Evolutionary conservation across 208 protist genomes (phyloP), one percentile per base, ranked within the genome.

Genomic region (Novymonas esmeraldas): DNA sequence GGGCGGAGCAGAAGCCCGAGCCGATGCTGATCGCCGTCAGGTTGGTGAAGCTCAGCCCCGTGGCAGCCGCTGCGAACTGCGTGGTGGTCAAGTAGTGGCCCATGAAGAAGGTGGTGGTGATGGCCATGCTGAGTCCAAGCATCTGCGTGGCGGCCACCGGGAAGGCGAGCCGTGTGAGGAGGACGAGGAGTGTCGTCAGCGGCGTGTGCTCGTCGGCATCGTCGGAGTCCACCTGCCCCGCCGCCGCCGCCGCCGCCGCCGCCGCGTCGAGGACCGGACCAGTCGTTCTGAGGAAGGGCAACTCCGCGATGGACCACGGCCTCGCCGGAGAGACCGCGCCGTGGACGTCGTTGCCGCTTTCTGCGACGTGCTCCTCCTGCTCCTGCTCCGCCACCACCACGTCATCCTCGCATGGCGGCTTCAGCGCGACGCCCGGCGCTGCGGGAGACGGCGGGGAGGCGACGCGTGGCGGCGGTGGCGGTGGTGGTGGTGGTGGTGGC

Each of bases 21-120:
- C 71, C 77, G n/a, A 82, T 76, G 44, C 62, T 82, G 42, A 82
- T 39, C 10, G 77, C 77, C 0, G 77, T 69, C 14, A 82, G 34
- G 28, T 66, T 82, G 2, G 63, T 79, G 64, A 82, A 82, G 46
- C 66, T 18, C 34, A 76, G 36, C 2, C 66, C 77, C 1, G 77
- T 82, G 0, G 77, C 55, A 13, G 63, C 66, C 11, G 77, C 70
- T 4, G 72, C 77, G 45, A 82, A 82, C 34, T 74, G 29, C 26
- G 46, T 62, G 2, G 55, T 70, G 49, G 49, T 50, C 6, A 82
- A 57, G 50, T 70, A 78, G 57, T 76, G 54, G 6, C 76, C 76
- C 58, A 64, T 67, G 52, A 73, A 71, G 20, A 78, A 46, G 11
- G 70, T 82, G 18, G 76, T 67, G 41, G 78, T 56, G 62, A 82